These are phyloP conservation scores for Lantana camara DNA, from an alignment of 257 asterid species.

Conservation along the genomic window DNA sequence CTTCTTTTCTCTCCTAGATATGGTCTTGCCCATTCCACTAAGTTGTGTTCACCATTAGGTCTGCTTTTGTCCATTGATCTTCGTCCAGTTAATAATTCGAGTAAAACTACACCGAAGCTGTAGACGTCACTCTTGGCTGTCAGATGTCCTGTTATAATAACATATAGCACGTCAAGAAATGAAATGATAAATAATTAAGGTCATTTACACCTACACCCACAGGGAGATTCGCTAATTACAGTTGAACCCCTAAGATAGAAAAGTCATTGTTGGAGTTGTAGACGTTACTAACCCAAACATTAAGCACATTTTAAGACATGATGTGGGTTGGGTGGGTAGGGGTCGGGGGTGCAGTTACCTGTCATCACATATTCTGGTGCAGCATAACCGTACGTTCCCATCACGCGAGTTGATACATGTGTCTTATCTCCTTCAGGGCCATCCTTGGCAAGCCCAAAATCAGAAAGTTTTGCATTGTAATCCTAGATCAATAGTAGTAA, in stretches of 20 bases:
- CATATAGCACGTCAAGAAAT: constrained; percentile 7
- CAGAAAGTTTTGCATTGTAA: constrained; percentile 82
- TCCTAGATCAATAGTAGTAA: constrained; percentile 50
- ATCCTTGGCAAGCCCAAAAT: constrained; percentile 87
- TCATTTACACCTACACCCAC: not conserved
- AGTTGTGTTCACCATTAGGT: constrained; percentile 62
- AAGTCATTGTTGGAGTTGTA: no score
- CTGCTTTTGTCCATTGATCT: constrained; percentile 73
- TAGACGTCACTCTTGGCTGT: constrained; percentile 85
- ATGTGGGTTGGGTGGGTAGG: not conserved
- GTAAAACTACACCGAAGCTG: constrained; percentile 84
- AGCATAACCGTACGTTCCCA: constrained; percentile 92
- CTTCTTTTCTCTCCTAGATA: constrained; percentile 59
- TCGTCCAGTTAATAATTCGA: constrained; percentile 66
- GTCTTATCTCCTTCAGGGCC: constrained; percentile 86
- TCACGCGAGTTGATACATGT: constrained; percentile 81
- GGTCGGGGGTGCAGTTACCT: constrained; percentile 38
- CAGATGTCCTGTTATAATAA: constrained; percentile 56
- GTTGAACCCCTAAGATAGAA: no score
- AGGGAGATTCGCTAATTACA: no score
- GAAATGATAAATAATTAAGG: not conserved
- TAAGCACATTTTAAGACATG: no score
- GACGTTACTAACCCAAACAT: no score
- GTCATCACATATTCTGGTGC: constrained; percentile 86
- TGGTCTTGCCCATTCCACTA: constrained; percentile 78